A percentile compares a stretch with the other conserved stretches of the same genome.
phyloP scores from a whole-genome alignment of 768 basidiomycete genomes.

The Butyriboletus loyo region DNA sequence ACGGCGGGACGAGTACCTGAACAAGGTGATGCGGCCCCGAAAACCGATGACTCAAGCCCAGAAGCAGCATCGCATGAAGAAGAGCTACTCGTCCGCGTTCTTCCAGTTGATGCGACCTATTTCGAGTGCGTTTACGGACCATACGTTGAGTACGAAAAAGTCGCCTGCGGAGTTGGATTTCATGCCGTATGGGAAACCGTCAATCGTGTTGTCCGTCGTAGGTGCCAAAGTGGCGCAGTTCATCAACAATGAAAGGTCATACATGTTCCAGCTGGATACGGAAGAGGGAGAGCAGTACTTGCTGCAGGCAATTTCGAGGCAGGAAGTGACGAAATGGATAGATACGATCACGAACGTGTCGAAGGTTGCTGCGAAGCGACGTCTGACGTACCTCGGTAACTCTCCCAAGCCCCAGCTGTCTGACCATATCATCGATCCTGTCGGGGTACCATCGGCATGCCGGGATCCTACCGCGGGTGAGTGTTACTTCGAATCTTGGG shows the following conservation, averaged over 20 bases:
- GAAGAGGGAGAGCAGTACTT: slow-evolving; percentile 86
- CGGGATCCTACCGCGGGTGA: slow-evolving; percentile 75
- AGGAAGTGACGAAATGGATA: slow-evolving; percentile 77
- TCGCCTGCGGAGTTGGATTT: slow-evolving; percentile 79
- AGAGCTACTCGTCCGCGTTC: slow-evolving; percentile 80
- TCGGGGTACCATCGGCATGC: slow-evolving; percentile 45
- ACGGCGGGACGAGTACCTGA: slow-evolving; percentile 71
- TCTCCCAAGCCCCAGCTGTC: slow-evolving; percentile 69
- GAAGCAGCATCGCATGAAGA: slow-evolving; percentile 83
- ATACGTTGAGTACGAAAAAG: slow-evolving; percentile 46
- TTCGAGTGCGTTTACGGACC: slow-evolving; percentile 78
- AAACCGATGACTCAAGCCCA: slow-evolving; percentile 51
- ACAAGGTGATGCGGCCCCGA: slow-evolving; percentile 62
- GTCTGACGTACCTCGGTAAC: slow-evolving; percentile 77
- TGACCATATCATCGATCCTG: slow-evolving; percentile 67
- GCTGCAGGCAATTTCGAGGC: slow-evolving; percentile 66
- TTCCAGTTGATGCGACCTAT: slow-evolving; percentile 87
- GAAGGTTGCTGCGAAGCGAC: slow-evolving; percentile 69
- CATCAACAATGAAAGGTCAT: slow-evolving; percentile 79
- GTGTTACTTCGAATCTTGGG: slow-evolving; percentile 21
- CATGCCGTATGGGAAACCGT: slow-evolving; percentile 64
- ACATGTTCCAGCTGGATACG: slow-evolving; percentile 77
- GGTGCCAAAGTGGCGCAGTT: slow-evolving; percentile 69
- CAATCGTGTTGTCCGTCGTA: slow-evolving; percentile 69
- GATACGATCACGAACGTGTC: slow-evolving; percentile 69